Base-by-base conservation (phyloP, 2,329 filamentous ascomycete species). In the Raffaelea albimanens region DNA sequence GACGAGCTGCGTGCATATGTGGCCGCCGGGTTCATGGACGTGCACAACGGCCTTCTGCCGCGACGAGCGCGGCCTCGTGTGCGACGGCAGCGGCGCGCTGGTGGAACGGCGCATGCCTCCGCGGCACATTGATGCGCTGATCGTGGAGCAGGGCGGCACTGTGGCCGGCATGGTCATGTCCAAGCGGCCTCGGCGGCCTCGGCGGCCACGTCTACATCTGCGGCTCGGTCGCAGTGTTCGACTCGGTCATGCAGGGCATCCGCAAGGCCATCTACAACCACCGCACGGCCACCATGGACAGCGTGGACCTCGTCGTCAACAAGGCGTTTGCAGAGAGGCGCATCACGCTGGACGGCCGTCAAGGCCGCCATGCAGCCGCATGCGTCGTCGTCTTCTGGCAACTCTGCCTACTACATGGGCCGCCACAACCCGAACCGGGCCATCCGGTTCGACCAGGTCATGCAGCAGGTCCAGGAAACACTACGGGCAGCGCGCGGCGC, bases 121-220 rank as follows among this genome's bases (percentile, higher is more conserved):
- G 11, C 66, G 74, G 3, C 76, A 77, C 50, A 75, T 77, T 20
- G 73, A 77, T 51, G 59, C 63, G 1, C 54, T 75, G 4, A 75
- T 77, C 21, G 63, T 71, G 0, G 72, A 76, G 50, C 71, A 76
- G 53, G 70, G 71, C 0, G 65, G 66, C 0, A 67, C 64, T 0
- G 66, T 78, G 8, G 75, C 72, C 25, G 74, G 77, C 45, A 61
- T 77, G 16, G 71, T 76, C 46, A 76, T 77, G 72, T 73, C 69
- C 0, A 78, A 76, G 60, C 74, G 71, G 25, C 40, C 71, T 75
- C 41, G 73, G 73, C 4, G 72, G 73, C 1, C 59, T 71, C 1
- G 69, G 68, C 16, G 69, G 68, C 0, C 67, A 72, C 46, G 59
- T 75, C 2, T 74, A 72, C 50, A 65, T 73, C 14, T 74, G 70